Evolutionary conservation across 371 early-diverging fungal genomes (phyloP), one percentile per base, ranked within the genome.

Genomic region (Dinochytrium kinnereticum): DNA sequence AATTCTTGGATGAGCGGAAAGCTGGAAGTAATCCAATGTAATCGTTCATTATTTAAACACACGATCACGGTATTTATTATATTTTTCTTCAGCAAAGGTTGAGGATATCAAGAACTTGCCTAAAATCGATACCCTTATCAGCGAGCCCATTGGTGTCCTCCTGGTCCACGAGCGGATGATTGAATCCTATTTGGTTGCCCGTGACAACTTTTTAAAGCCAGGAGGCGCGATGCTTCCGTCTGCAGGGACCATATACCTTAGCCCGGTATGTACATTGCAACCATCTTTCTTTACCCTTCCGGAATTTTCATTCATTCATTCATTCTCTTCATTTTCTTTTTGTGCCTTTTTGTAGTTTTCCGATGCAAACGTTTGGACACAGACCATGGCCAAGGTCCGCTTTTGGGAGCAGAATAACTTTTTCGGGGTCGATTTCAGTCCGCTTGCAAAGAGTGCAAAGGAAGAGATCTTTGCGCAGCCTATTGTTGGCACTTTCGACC

Each of bases 401-500:
- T 87, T 87, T 69, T 87, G 88, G 88, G 94, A 97, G 77, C 92
- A 95, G 64, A 77, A 76, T 21, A 83, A 91, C 34, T 98, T 97
- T 75, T 97, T 94, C 75, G 96, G 95, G n/a, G 91, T 97, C 17
- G 97, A 98, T 80, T 87, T 97, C 53, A 89, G 91, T 10, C 88
- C 96, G 0, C 84, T 98, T 1, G 91, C 89, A 70, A 84, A 86
- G 37, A 93, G 93, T 66, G 95, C 96, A 1, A 87, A 88, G 66
- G 91, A 92, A 40, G 96, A 96, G 75, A 89, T 91, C 84, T 96
- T 96, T 88, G 72, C 74, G 19, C 91, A 93, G 88, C 93, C 95
- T 31, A 94, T 97, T 26, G 97, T 98, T 26, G 99, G 99, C 21
- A 89, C 90, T 71, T 96, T 98, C 81, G 96, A 96, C 78, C 93